Conservation (phyloP, 192 early-diverging fungal genomes). For the Kappamyces sp. region DNA sequence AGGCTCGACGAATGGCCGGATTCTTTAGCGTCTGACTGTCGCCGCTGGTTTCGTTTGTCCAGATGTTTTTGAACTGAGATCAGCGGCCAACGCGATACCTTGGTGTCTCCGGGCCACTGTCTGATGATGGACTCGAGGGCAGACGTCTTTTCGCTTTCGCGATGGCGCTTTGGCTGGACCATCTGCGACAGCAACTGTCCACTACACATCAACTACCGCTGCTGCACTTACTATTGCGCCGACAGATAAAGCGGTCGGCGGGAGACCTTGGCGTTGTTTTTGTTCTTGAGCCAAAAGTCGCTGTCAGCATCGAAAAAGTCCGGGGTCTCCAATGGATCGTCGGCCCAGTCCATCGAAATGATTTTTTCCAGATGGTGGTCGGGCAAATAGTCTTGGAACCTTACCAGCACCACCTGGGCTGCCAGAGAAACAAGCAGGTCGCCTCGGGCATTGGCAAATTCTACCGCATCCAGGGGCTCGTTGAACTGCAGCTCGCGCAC, state of each 20-base stretch:
- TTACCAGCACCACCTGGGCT: conserved; percentile 38
- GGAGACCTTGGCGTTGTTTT: neutral
- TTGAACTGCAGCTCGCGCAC: conserved; percentile 48
- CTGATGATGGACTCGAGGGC: no score
- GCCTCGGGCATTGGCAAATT: conserved; percentile 37
- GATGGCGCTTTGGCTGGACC: no score
- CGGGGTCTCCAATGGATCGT: conserved; percentile 40
- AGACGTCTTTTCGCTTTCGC: no score
- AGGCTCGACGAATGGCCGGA: no score
- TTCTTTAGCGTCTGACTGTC: no score
- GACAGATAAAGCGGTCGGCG: neutral
- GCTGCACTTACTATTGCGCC: conserved; percentile 1
- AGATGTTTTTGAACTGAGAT: no score
- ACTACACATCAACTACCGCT: no score
- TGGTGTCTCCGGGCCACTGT: no score
- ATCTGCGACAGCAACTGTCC: no score
- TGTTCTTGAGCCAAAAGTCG: conserved; percentile 39
- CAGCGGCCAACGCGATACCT: no score
- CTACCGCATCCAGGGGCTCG: conserved; percentile 26
- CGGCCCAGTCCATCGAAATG: conserved; percentile 25
- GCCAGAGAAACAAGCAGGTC: conserved; percentile 40
- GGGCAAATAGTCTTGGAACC: conserved; percentile 46
- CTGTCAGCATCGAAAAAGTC: conserved; percentile 36
- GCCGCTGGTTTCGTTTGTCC: no score
- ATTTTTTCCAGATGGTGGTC: conserved; percentile 23